Evolutionary conservation across 495 filamentous ascomycete genomes (phyloP), one percentile per base, ranked within the genome.

Genomic region (Ramalina intermedia): DNA sequence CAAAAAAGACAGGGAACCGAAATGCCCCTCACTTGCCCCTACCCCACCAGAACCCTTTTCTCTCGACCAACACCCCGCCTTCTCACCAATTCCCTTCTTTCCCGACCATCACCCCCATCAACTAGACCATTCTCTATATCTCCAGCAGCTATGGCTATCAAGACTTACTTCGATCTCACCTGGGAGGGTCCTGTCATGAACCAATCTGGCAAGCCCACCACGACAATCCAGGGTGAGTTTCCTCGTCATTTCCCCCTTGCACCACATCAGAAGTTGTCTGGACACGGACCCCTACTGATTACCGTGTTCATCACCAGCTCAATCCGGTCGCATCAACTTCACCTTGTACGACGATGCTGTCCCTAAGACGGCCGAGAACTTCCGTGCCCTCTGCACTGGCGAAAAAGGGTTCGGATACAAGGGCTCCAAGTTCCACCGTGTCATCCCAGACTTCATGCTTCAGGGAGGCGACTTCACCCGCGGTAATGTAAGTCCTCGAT

Each of bases 391-490:
- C 43, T 96, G 91, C 75, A 96, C 87, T n/a, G 78, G 76, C 39
- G 84, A 93, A 73, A 80, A 94, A 67, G 90, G 89, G 24, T 56
- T 79, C 42, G 86, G 87, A 43, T 99, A 87, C 81, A 87, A 91
- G 69, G 86, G 82, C 60, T 90, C 84, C 47, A 62, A 51, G 51
- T 99, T 99, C 80, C 91, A 99, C 74, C 85, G 91, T 51, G 79
- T 99, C 57, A 99, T 99, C 71, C 94, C 94, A 66, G 66, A 82
- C 52, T 99, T 99, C 75, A 99, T 99, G 91, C 85, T 96, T 65
- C 91, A 99, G 70, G 91, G 91, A 59, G 91, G 91, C 68, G 91
- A 99, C 69, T 99, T 96, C 74, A 99, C 91, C 51, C 81, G 78
- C 52, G 80, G 80, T 63, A 90, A 99, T 64, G 86, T 89, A 64